Evolutionary conservation across 345 rosid species (phyloP), one percentile per base, ranked within the genome.

Genomic region (Nephelium lappaceum): DNA sequence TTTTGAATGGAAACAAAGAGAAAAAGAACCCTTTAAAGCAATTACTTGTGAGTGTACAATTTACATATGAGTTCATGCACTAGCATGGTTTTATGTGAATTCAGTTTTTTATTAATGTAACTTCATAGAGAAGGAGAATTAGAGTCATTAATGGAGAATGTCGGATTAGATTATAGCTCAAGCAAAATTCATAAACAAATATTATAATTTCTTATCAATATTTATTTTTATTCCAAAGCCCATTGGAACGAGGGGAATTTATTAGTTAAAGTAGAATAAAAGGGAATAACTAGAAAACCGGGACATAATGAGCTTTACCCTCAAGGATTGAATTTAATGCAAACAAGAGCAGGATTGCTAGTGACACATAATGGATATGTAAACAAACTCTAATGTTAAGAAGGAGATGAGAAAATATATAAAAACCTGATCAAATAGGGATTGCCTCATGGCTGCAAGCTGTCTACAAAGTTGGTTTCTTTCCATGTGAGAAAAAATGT

Each of bases 371-470:
- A 31, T 31, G 36, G 36, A 31, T 31, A 31, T 31, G 36, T 1
- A 31, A 31, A 1, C 1, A 31, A 31, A 2, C 36, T 31, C 36
- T 31, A 31, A 31, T 31, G 36, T 31, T 31, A 31, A 41, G 21
- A 49, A 45, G 41, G 14, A 16, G 12, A 11, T 58, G 64, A 57
- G 11, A 60, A 24, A 39, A 55, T 24, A 45, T 43, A 31, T 25
- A 42, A 21, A 19, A 38, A 91, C 95, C 92, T 91, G 93, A 84
- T 91, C 90, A 76, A 91, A 89, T 66, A 91, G 87, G 72, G 95
- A 86, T 74, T 91, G 90, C 81, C 91, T 90, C 83, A 84, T 73
- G 75, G 74, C 70, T 24, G 84, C 85, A 76, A 86, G 84, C 72
- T 91, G 95, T 78, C 90, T 84, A 18, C 73, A 87, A 77, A 83